Base-by-base conservation (phyloP, 2,329 filamentous ascomycete genomes). In the Cytospora paraplurivora region DNA sequence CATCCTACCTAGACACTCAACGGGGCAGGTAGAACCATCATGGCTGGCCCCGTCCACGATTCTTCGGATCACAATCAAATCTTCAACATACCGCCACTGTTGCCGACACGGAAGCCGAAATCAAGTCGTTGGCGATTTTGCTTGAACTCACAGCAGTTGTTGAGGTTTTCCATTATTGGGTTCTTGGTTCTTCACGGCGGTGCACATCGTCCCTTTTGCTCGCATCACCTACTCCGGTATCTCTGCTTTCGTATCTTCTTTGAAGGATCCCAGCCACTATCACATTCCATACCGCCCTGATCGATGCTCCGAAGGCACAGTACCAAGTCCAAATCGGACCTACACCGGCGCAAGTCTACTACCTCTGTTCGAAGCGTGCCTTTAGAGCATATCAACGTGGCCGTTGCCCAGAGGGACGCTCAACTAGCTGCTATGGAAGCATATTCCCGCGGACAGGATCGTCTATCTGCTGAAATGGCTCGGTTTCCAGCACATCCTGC, bases 371-470 rank as follows among this genome's bases (percentile, higher is more conserved):
- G 78, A 56, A 77, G 79, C 35, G 76, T 80, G 21, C 74, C 76
- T 63, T 73, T 83, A 21, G 77, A 83, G 56, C 76, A 81, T 57
- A 82, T 86, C 52, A 76, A 81, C 67, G 81, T 81, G 1, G 74
- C 73, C 12, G 72, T 76, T 4, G 82, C 83, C 2, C 80, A 83
- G 56, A 78, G 84, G 60, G 85, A 89, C 72, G 88, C 88, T 8
- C 82, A 85, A 47, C 80, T 83, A 47, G 88, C 88, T 27, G 88
- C 88, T 8, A 76, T 78, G 38, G 77, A 87, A 69, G 88, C 88
- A 1, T 90, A 85, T 70, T 72, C 76, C 7, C 79, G 82, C 64
- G 82, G 83, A n/a, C 77, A 77, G 60, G 76, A 77, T 41, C 76
- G 78, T 13, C 75, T 71, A 47, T 76, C 70, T 62, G 70, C 71